Evolutionary conservation across 2,329 filamentous ascomycete species (phyloP), one percentile per base, ranked within the genome.

Genomic region (Calonectria ilicicola): DNA sequence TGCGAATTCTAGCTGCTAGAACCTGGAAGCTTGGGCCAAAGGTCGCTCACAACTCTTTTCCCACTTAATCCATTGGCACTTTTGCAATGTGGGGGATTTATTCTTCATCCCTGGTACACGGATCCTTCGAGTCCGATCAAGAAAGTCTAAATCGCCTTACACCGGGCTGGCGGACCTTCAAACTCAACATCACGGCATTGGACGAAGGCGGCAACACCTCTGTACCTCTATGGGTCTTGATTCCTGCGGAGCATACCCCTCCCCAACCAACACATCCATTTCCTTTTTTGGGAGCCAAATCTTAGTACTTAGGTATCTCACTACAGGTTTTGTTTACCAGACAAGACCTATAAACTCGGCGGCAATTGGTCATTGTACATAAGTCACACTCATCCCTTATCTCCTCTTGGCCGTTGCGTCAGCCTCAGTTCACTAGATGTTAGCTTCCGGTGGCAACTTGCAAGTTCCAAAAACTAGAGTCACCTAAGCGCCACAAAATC

Each of bases 81-180:
- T 65, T 62, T 56, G 27, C 49, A 65, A 56, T 58, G 58, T 67
- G 69, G 69, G 58, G 38, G 58, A 58, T 63, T 56, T 26, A 46
- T 44, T 44, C 21, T 6, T 49, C 38, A 58, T 56, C 47, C 69
- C 44, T 65, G 47, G 46, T 38, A 32, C 58, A 63, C 29, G 49
- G 44, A 67, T 70, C 49, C 49, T 66, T 70, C 44, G 23, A 42
- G 17, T 63, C 47, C 46, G 64, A 71, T 67, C 26, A 26, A 32
- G 23, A 60, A 68, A 72, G 65, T 64, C 69, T 68, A 72, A 67
- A 68, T 72, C 47, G 58, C 69, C 69, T 65, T 67, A 51, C 65
- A 49, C 56, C 58, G 47, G 67, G 40, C 67, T 72, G 49, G 46
- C 49, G 32, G 29, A 26, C 23, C 29, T 35, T 64, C 46, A 38